Percentiles rank a stretch among this genome's conserved stretches.
phyloP scores from a whole-genome alignment of 257 asterid genomes.

The Salvia miltiorrhiza region DNA sequence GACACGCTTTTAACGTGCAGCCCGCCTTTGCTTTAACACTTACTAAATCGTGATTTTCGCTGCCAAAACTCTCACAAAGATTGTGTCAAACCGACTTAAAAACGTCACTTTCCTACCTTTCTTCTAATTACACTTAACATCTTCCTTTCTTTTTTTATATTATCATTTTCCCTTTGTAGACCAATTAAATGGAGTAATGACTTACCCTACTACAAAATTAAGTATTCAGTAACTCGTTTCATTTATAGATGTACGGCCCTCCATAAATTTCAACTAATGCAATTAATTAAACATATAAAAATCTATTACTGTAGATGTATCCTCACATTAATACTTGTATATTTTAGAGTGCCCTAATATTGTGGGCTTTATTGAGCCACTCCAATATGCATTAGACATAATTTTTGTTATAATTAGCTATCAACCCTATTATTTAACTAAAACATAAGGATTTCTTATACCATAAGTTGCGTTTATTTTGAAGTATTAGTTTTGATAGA shows the following conservation, averaged over 20 bases:
- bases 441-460: too few relatives aligned
- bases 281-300: too few relatives aligned
- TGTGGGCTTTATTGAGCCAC: neutral
- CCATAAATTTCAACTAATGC: neutral
- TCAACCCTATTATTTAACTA: neutral
- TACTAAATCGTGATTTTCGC: constrained; percentile 46
- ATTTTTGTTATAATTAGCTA: neutral
- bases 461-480: too few relatives aligned
- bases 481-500: too few relatives aligned
- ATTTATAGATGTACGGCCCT: neutral
- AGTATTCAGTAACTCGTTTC: neutral
- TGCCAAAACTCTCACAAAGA: constrained; percentile 24
- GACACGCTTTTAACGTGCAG: constrained; percentile 58
- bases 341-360: too few relatives aligned
- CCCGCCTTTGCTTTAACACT: constrained; percentile 43
- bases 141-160: neutral
- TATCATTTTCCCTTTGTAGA: neutral
- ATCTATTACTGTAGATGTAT: too few relatives aligned
- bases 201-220: neutral
- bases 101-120: constrained; percentile 16
- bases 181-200: neutral
- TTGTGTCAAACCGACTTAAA: neutral
- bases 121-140: constrained; percentile 9
- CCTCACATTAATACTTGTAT: too few relatives aligned
- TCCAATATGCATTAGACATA: neutral